Evolutionary conservation across 75 land plant species (phyloP).

Genomic region (Cryptomeria japonica): DNA sequence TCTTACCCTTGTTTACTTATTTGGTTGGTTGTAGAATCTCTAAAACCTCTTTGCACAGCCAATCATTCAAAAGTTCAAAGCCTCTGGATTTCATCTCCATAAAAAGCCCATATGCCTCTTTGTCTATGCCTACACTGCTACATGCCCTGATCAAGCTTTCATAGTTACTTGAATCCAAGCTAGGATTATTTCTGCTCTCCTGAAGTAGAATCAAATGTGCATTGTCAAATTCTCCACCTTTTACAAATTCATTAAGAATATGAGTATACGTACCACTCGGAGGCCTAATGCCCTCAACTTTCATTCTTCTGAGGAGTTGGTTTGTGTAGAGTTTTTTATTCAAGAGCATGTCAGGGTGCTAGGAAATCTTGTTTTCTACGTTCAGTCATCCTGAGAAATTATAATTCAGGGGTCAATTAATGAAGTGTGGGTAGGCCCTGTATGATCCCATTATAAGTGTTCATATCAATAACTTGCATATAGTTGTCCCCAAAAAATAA

Average conservation of each 20-base stretch:
- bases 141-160: not conserved
- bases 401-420: not conserved
- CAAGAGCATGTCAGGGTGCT: too few relatives aligned
- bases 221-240: not conserved
- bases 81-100: not conserved
- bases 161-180: not conserved
- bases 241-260: not conserved
- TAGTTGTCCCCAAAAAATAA: not conserved
- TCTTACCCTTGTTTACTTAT: not conserved
- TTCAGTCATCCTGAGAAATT: not conserved
- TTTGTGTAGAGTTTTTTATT: too few relatives aligned
- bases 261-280: not conserved
- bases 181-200: not conserved
- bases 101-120: not conserved
- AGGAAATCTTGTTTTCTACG: not conserved
- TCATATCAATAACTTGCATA: not conserved
- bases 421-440: not conserved
- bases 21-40: slow-evolving; percentile 30
- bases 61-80: not conserved
- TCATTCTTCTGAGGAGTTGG: not conserved
- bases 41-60: not conserved
- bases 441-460: not conserved
- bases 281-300: not conserved
- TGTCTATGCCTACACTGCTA: not conserved
- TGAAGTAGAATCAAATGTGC: not conserved